Base-by-base conservation (phyloP, 2,329 filamentous ascomycete species). In the Didymella pinodella region DNA sequence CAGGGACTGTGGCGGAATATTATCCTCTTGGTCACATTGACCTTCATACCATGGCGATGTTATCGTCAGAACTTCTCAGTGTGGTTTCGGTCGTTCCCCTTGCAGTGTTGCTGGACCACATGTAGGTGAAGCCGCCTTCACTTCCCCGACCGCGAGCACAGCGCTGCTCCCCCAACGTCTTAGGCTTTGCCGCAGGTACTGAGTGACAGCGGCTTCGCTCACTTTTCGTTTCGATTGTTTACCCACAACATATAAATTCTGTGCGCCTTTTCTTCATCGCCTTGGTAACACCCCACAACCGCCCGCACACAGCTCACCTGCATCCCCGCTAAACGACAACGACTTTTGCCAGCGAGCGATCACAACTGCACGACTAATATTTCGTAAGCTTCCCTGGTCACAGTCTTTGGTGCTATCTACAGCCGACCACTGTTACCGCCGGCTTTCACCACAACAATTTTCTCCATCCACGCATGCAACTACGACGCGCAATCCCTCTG, bases 91-190 rank as follows among this genome's bases (percentile, higher is more conserved):
- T 28, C 22, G 6, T 28, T 28, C 16, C 41, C 4, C 7, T 25
- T 10, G 20, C 38, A 25, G 38, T 41, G 38, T 41, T 25, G 12
- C n/a, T 5, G 20, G 7, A 2, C 25, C 12, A 43, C 4, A 22
- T 22, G 20, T 22, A 43, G 40, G 49, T 45, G 40, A 52, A 52
- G 41, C 20, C 29, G 28, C 49, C 49, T 52, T 52, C 49, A 52
- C 29, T 20, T 16, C 12, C 14, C 29, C 28, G n/a, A 28, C 40
- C 10, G 28, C 14, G n/a, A 5, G 44, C 28, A 10, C 28, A 31
- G 28, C 26, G 43, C 26, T 43, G 48, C 32, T 12, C 14, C 48
- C 2, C 10, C 48, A 36, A 52, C 20, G 38, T 20, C 18, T 20
- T 12, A 18, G n/a, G 29, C 22, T 12, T 31, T 41, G 14, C 31